Conservation (phyloP, 805 yeast species). For the Cyberlindnera xylosilytica region DNA sequence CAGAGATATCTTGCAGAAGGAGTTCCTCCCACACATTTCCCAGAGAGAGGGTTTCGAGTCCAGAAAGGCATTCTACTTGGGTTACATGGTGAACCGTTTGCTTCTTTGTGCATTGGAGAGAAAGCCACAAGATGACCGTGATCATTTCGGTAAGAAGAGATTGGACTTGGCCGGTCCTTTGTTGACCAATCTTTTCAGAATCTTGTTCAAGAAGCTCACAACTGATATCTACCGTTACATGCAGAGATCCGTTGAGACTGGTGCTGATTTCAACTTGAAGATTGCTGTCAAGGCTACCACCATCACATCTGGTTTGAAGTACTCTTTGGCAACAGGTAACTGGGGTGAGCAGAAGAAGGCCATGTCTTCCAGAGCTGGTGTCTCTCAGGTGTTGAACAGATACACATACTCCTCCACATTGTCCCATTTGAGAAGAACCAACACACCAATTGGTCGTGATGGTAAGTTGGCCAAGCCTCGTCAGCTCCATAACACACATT, state of each 20-base stretch:
- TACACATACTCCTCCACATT: constrained; percentile 98
- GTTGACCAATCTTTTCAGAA: constrained; percentile 91
- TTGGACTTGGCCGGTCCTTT: constrained; percentile 98
- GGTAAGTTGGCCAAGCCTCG: constrained; percentile 99
- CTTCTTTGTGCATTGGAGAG: constrained; percentile 94
- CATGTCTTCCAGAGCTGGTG: constrained; percentile 98
- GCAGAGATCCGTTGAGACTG: constrained; percentile 98
- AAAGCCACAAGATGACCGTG: constrained; percentile 98
- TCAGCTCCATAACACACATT: constrained; percentile 97
- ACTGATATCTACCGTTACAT: constrained; percentile 94
- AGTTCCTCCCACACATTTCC: constrained; percentile 93
- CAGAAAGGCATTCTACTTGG: constrained; percentile 94
- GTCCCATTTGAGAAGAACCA: constrained; percentile 97
- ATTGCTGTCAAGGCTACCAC: constrained; percentile 97
- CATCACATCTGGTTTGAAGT: constrained; percentile 94
- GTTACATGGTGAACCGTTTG: constrained; percentile 96
- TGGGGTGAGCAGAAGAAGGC: constrained; percentile 99
- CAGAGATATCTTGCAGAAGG: constrained; percentile 93
- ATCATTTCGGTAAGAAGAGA: constrained; percentile 98
- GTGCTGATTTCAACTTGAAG: constrained; percentile 93
- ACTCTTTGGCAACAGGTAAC: constrained; percentile 98
- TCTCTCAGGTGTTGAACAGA: constrained; percentile 95
- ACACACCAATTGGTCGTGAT: constrained; percentile 98
- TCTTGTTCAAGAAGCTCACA: constrained; percentile 91
- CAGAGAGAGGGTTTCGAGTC: constrained; percentile 97